Evolutionary conservation across 768 basidiomycete species (phyloP).

Genomic region (Boletus speciosus): DNA sequence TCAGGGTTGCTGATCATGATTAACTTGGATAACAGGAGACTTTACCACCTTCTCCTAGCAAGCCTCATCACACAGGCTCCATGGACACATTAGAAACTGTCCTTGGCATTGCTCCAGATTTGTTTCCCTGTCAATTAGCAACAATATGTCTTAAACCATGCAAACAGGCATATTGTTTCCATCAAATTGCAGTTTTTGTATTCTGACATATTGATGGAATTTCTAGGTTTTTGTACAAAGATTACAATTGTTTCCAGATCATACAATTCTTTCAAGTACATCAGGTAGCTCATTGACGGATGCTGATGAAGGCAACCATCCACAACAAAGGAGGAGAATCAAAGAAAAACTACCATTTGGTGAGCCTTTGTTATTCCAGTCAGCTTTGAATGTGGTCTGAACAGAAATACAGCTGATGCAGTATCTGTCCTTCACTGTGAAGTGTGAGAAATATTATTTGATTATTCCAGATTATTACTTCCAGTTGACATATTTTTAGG

Average conservation of each 20-base stretch:
- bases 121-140: conserved; percentile 49
- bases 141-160: conserved; percentile 47
- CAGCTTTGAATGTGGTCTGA: neutral
- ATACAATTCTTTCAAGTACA: conserved; percentile 8
- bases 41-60: conserved; percentile 16
- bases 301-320: neutral
- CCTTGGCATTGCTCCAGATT: conserved; percentile 43
- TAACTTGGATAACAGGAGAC: conserved; percentile 13
- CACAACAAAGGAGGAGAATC: conserved; percentile 1
- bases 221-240: conserved; percentile 20
- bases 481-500: conserved; percentile 15
- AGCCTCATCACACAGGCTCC: conserved; percentile 5
- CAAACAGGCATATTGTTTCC: conserved; percentile 34
- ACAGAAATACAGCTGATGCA: conserved; percentile 11
- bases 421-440: neutral
- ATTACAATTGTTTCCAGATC: conserved; percentile 16
- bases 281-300: neutral
- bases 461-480: neutral
- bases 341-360: conserved; percentile 14
- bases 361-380: neutral
- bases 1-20: accelerated
- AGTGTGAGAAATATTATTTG: conserved; percentile 12
- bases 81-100: conserved; percentile 32
- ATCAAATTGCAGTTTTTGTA: neutral
- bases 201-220: neutral